phyloP scores from a whole-genome alignment of 1,284 basidiomycete genomes.

The Apiotrichum akiyoshidainum region DNA sequence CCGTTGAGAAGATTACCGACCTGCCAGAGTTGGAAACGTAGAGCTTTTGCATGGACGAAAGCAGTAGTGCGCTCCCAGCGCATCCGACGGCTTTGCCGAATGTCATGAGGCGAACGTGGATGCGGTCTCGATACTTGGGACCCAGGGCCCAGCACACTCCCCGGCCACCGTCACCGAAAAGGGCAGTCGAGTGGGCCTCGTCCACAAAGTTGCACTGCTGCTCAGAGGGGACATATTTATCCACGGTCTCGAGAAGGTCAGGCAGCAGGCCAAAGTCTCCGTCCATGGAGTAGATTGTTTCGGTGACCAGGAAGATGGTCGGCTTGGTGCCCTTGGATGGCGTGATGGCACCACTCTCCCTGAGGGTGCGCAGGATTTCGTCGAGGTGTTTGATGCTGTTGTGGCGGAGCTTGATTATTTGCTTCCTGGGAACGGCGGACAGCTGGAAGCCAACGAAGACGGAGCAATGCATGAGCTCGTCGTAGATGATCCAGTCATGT shows the following conservation, averaged over 20 bases:
- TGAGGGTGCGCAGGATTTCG: not conserved
- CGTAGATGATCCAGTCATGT: not conserved
- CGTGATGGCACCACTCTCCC: not conserved
- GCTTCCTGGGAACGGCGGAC: not conserved
- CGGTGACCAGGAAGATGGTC: not conserved
- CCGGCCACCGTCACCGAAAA: not conserved
- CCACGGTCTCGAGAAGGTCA: not conserved
- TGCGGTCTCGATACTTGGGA: not conserved
- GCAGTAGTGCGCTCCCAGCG: not conserved
- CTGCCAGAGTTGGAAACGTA: not conserved
- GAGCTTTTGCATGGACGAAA: not conserved
- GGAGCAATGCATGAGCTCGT: not conserved
- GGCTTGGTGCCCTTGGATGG: not conserved
- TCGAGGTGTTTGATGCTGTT: not conserved
- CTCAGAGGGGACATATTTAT: not conserved
- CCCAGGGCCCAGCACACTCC: not conserved
- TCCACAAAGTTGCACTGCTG: conserved; percentile 4
- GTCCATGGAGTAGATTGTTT: not conserved
- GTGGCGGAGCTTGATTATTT: not conserved
- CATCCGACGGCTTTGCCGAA: not conserved
- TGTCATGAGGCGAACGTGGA: not conserved
- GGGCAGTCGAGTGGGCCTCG: not conserved
- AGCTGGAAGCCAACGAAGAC: not conserved
- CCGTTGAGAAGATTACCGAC: not conserved
- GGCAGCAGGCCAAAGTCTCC: not conserved